These are phyloP conservation scores for Verticillium isaacii DNA, from an alignment of 2,329 filamentous ascomycete genomes.

Conservation along the genomic window DNA sequence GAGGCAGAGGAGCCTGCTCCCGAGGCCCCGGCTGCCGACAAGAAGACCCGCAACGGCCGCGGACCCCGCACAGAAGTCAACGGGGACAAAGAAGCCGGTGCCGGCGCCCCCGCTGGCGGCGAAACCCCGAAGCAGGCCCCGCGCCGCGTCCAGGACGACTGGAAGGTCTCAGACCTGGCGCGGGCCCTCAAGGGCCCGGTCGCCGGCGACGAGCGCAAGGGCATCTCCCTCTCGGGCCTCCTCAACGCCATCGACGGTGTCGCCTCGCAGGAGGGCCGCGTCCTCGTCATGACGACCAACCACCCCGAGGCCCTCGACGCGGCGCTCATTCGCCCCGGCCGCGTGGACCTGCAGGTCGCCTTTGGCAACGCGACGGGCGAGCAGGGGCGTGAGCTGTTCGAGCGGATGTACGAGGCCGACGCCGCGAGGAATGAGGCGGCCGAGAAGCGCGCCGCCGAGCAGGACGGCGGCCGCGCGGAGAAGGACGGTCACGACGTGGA, in stretches of 20 bases:
- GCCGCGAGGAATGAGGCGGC: background rate
- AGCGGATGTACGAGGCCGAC: constrained; percentile 52
- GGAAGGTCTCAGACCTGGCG: constrained; percentile 35
- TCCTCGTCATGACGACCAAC: constrained; percentile 82
- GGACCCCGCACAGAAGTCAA: background rate
- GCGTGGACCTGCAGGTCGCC: constrained; percentile 16
- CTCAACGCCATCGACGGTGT: constrained; percentile 83
- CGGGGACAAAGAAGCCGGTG: background rate
- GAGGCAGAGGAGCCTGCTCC: constrained; percentile 10
- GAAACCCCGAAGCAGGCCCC: background rate
- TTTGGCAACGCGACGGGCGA: constrained; percentile 21
- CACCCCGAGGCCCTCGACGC: constrained; percentile 67
- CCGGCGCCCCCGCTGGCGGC: background rate
- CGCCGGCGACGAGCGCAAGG: constrained; percentile 30
- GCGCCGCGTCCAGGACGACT: constrained; percentile 14
- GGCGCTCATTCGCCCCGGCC: constrained; percentile 64
- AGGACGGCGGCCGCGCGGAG: constrained; percentile 3
- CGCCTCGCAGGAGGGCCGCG: constrained; percentile 70
- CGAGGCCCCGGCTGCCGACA: constrained; percentile 1
- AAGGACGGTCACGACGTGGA: constrained; percentile 12
- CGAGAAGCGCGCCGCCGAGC: background rate
- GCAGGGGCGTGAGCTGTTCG: constrained; percentile 54
- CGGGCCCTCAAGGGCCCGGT: constrained; percentile 31
- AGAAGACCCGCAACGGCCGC: constrained; percentile 10
- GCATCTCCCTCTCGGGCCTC: constrained; percentile 73